Evolutionary conservation across 345 rosid genomes (phyloP).

Genomic region (Luvunga scandens): DNA sequence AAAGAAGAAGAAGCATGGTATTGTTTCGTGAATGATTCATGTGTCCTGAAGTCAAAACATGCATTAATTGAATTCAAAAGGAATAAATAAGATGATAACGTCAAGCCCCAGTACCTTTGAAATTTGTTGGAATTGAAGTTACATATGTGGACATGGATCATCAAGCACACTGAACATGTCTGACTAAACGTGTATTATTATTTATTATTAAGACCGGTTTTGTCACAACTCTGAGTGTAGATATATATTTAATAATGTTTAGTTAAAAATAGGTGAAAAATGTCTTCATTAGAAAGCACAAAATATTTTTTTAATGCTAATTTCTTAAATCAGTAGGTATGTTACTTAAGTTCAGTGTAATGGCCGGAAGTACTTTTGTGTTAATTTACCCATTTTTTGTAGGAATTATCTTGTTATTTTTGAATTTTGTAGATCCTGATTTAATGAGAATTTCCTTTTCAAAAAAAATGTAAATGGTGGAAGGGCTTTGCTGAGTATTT

Average conservation of each 20-base stretch:
- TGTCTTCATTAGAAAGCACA: neutral
- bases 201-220: neutral
- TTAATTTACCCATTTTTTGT: too few relatives aligned
- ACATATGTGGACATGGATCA: conserved; percentile 4
- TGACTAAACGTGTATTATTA: neutral
- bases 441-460: too few relatives aligned
- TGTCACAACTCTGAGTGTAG: neutral
- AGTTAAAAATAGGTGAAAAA: neutral
- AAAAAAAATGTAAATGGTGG: too few relatives aligned
- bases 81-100: neutral
- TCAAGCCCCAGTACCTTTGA: conserved; percentile 19
- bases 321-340: neutral
- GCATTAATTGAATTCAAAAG: conserved; percentile 18
- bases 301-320: too few relatives aligned
- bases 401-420: too few relatives aligned
- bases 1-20: conserved; percentile 1
- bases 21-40: conserved; percentile 16
- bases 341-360: too few relatives aligned
- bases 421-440: too few relatives aligned
- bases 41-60: conserved; percentile 22
- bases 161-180: conserved; percentile 1
- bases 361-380: too few relatives aligned
- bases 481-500: too few relatives aligned
- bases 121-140: neutral
- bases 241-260: neutral